Base-by-base conservation (phyloP, 805 yeast genomes). In the Lachancea thermotolerans region DNA sequence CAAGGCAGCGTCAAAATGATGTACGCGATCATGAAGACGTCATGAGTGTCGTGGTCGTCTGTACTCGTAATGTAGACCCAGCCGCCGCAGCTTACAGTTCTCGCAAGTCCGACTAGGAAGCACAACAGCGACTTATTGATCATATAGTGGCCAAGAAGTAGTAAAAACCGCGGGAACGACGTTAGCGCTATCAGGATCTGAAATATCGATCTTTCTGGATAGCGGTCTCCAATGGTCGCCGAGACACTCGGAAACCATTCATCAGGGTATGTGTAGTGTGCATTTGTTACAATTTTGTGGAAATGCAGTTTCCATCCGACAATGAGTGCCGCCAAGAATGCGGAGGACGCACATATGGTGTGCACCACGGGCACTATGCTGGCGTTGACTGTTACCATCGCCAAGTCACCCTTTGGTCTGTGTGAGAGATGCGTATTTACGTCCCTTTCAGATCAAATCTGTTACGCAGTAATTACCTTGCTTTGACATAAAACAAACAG, bases 221-320 rank as follows among this genome's bases (percentile, higher is more conserved):
- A 93, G 49, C 97, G 68, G 62, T 93, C 99, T 37, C 99, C 99
- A 60, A 93, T 93, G 1, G 99, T 79, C 1, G 99, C 98, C 32
- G 95, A 84, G 2, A 93, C 99, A 58, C 95, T 83, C 2, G 99
- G 99, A 61, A 93, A 91, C 98, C 99, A 93, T 65, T 93, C 99
- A 48, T 90, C 93, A 2, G 99, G 99, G 60, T 88, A 93, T 1
- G 95, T 95, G 60, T 72, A 90, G 51, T 79, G 78, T 39, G 90
- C 85, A 62, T 93, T 93, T 58, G 80, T 73, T 10, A 93, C 96
- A 60, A 93, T 93, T 62, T 93, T 89, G 49, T 83, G 70, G 66
- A 81, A 93, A 66, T 91, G 99, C 21, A 91, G 72, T 42, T 72
- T 71, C 49, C 78, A 78, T 1, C 96, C 97, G 27, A 86, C 79